Base-by-base conservation (phyloP, 208 protist genomes). In the Lotmaria passim region DNA sequence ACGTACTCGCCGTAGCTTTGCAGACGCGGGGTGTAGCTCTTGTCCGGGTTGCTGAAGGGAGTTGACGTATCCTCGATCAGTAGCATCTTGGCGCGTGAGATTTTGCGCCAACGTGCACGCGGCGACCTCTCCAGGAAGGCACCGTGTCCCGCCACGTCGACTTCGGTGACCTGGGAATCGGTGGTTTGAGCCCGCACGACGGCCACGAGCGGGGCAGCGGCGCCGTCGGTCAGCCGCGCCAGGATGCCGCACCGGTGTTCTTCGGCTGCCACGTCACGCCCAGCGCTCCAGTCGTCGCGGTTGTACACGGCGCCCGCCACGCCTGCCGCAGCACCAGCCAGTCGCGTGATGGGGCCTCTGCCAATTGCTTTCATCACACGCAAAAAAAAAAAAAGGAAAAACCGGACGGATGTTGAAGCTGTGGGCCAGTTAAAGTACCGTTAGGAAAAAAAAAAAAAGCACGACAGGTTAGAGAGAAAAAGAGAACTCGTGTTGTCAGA, bases 1-100 rank as follows among this genome's bases (percentile, higher is more conserved):
- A 89, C 80, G 67, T 96, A 96, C 75, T 85, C 82, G 28, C 91
- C 91, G 73, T 93, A 83, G 79, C 78, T 89, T 57, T 87, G 80
- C 33, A 91, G 69, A 6, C 79, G 78, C 19, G 87, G 86, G 23
- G 64, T 67, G 52, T 83, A 86, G 15, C 82, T 75, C 56, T 94
- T 94, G 4, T 78, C 56, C 0, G 85, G 79, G 52, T 91, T 68
- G 67, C 84, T 82, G 67, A 96, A 96, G 34, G 65, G 79, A 11
- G 26, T 61, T n/a, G 75, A 14, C 17, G 80, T 73, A 66, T 93
- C 78, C 71, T 96, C 89, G 7, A 94, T 65, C 23, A 91, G 73
- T 8, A 92, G 23, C 24, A 81, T 89, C 65, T 86, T 83, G 23
- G 78, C 43, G 0, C 87, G 82, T 0, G 79, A 82, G 15, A 96